These are phyloP conservation scores for Diaporthe sp. DNA, from an alignment of 2,329 filamentous ascomycete species.

Conservation along the genomic window DNA sequence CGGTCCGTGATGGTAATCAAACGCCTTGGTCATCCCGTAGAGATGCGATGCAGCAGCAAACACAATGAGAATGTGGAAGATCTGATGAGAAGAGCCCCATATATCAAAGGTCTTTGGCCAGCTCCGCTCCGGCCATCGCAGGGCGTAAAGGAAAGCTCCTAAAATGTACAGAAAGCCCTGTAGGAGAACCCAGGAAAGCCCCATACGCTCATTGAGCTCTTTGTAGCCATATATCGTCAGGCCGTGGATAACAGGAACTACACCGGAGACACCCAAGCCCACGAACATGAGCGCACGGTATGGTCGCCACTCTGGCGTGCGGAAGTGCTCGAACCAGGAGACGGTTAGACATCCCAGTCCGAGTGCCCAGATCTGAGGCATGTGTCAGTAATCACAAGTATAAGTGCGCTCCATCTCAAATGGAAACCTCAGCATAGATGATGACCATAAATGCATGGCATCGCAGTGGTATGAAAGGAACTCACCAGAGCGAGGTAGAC, in stretches of 20 bases:
- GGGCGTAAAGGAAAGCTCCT: conserved; percentile 89
- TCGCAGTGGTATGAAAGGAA: conserved; percentile 38
- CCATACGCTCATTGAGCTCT: conserved; percentile 79
- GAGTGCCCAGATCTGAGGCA: conserved; percentile 79
- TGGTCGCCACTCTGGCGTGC: conserved; percentile 85
- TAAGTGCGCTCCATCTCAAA: no score
- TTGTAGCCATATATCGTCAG: conserved; percentile 75
- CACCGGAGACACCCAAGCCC: conserved; percentile 84
- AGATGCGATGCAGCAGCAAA: conserved; percentile 86
- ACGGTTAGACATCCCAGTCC: conserved; percentile 82
- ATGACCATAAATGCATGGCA: no score
- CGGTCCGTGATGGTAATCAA: conserved; percentile 83
- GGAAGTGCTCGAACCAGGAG: conserved; percentile 85
- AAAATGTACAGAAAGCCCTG: conserved; percentile 88
- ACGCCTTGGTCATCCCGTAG: conserved; percentile 84
- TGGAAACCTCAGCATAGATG: no score
- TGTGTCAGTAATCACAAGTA: neutral
- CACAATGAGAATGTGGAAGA: conserved; percentile 93
- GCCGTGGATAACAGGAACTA: conserved; percentile 87
- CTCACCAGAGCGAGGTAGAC: conserved; percentile 82
- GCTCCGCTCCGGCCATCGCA: conserved; percentile 86
- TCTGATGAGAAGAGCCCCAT: conserved; percentile 93
- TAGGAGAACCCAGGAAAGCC: conserved; percentile 82
- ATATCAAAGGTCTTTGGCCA: conserved; percentile 88
- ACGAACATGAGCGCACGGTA: conserved; percentile 93